Evolutionary conservation across 257 asterid genomes (phyloP).

Genomic region (Datura wrightii): DNA sequence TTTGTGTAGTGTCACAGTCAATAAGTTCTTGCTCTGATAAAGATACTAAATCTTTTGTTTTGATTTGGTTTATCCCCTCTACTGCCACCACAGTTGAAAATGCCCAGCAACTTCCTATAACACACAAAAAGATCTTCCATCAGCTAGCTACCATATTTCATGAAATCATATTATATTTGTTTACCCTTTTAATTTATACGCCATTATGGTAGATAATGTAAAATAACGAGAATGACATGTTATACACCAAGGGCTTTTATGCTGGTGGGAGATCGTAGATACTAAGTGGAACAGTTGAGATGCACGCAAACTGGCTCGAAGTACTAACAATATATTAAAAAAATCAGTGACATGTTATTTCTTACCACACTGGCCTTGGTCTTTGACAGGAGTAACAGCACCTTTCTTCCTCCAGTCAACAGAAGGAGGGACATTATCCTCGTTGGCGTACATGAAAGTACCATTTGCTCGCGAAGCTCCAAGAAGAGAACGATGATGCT

Average conservation of each 20-base stretch:
- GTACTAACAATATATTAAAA: background rate
- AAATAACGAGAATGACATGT: background rate
- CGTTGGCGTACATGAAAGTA: conserved; percentile 65
- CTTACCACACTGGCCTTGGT: conserved; percentile 93
- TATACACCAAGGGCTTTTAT: background rate
- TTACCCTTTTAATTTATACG: background rate
- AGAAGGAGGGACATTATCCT: conserved; percentile 57
- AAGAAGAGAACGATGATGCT: conserved; percentile 65
- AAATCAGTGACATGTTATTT: background rate
- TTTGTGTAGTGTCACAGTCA: conserved; percentile 71
- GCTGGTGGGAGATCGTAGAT: background rate
- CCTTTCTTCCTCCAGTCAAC: conserved; percentile 90
- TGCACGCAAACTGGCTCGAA: background rate
- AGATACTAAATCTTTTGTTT: conserved; percentile 63
- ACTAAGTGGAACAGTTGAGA: background rate
- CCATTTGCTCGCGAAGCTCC: conserved; percentile 47
- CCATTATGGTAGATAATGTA: background rate
- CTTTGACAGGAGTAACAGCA: conserved; percentile 71
- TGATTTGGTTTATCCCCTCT: conserved; percentile 85
- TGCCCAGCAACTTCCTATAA: conserved; percentile 94
- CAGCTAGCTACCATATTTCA: background rate
- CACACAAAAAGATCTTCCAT: background rate
- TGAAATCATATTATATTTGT: background rate
- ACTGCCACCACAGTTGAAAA: conserved; percentile 86
- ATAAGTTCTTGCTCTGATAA: conserved; percentile 89